These are phyloP conservation scores for Aspergillus incahuasiensis DNA, from an alignment of 495 filamentous ascomycete genomes.

Conservation along the genomic window DNA sequence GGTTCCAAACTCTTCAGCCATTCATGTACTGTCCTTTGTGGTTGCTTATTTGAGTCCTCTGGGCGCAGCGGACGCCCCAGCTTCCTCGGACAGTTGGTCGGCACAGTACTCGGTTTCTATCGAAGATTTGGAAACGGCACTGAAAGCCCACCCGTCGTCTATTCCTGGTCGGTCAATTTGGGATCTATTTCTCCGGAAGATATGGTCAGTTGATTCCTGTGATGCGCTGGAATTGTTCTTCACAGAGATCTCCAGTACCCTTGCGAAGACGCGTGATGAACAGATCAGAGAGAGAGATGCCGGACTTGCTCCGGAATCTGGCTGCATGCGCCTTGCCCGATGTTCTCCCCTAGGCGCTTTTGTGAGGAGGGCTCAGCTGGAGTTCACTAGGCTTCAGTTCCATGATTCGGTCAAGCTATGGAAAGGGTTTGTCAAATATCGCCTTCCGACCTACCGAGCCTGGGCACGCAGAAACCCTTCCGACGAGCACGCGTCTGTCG, in stretches of 20 bases:
- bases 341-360: slow-evolving; percentile 85
- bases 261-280: slow-evolving; percentile 58
- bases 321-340: slow-evolving; percentile 50
- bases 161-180: slow-evolving; percentile 76
- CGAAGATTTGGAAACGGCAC: slow-evolving; percentile 60
- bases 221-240: slow-evolving; percentile 71
- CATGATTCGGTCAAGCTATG: slow-evolving; percentile 71
- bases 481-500: slow-evolving; percentile 59
- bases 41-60: slow-evolving; percentile 63
- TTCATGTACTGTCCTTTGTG: slow-evolving; percentile 85
- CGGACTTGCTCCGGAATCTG: slow-evolving; percentile 40
- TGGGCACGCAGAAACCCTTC: slow-evolving; percentile 68
- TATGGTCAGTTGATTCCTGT: slow-evolving; percentile 81
- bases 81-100: slow-evolving; percentile 31
- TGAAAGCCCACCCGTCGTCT: slow-evolving; percentile 56
- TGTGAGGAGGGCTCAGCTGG: slow-evolving; percentile 67
- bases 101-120: slow-evolving; percentile 55
- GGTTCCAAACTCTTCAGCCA: slow-evolving; percentile 67
- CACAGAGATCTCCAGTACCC: slow-evolving; percentile 47
- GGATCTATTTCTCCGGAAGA: slow-evolving; percentile 76
- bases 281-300: slow-evolving; percentile 46
- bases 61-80: slow-evolving; percentile 30
- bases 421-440: slow-evolving; percentile 72
- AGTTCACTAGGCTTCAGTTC: slow-evolving; percentile 78
- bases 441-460: slow-evolving; percentile 63